These are phyloP conservation scores for Pelargonium myrrhifolium DNA, from an alignment of 441 rosid species.

Conservation along the genomic window DNA sequence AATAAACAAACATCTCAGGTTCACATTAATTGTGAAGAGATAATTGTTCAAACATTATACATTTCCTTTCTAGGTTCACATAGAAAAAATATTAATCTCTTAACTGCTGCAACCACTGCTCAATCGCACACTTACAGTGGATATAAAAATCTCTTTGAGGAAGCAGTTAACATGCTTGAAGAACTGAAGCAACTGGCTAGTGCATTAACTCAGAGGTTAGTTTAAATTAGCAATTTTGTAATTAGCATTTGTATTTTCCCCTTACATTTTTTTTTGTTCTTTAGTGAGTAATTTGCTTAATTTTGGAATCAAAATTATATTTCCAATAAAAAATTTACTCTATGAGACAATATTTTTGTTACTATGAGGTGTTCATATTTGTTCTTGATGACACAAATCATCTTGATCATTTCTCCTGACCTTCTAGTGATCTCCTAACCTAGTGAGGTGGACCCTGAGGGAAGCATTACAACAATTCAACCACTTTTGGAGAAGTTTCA, in stretches of 20 bases:
- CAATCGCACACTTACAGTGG: background rate
- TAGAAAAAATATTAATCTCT: slow-evolving; percentile 7
- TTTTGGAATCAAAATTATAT: too few relatives aligned
- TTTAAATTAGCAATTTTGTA: slow-evolving; percentile 5
- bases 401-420: background rate
- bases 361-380: background rate
- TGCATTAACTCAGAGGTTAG: slow-evolving; percentile 25
- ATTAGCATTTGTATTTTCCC: too few relatives aligned
- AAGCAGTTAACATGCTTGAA: slow-evolving; percentile 18
- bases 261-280: too few relatives aligned
- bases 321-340: too few relatives aligned
- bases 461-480: background rate
- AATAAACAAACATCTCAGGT: too few relatives aligned
- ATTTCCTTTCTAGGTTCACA: slow-evolving; percentile 16
- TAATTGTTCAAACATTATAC: too few relatives aligned
- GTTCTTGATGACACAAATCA: background rate
- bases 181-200: slow-evolving; percentile 20
- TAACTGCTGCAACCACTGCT: slow-evolving; percentile 15
- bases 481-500: slow-evolving; percentile 17
- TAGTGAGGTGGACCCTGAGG: slow-evolving; percentile 15
- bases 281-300: too few relatives aligned
- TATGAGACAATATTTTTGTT: too few relatives aligned
- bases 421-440: too few relatives aligned
- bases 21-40: too few relatives aligned
- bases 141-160: background rate